Conservation (phyloP, 192 early-diverging fungal genomes). For the Podila minutissima region DNA sequence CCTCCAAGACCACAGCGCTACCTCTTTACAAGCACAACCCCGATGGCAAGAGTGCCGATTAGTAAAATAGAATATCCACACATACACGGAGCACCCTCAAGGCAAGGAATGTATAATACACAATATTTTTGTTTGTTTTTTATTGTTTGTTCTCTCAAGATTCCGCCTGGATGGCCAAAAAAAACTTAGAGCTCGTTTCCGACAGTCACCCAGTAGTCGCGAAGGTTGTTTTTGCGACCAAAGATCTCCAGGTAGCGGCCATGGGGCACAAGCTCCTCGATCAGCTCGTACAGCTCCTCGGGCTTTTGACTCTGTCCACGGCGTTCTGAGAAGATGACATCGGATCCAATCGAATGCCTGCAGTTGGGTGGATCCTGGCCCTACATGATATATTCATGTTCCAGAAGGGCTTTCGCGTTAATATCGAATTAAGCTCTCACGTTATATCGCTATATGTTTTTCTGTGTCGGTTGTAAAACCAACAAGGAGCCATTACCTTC, state of each 20-base stretch:
- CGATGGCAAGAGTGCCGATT: slow-evolving; percentile 46
- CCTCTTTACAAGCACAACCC: slow-evolving; percentile 44
- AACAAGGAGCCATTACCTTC: slow-evolving; percentile 63
- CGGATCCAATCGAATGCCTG: slow-evolving; percentile 78
- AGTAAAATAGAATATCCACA: not conserved
- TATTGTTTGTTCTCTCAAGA: not conserved
- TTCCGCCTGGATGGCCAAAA: not conserved
- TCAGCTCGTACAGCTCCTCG: slow-evolving; percentile 94
- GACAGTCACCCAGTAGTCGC: slow-evolving; percentile 97
- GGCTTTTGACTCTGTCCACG: slow-evolving; percentile 98
- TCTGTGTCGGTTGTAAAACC: too few species aligned
- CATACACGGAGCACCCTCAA: not conserved
- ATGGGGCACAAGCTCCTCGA: slow-evolving; percentile 92
- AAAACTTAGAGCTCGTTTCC: slow-evolving; percentile 87
- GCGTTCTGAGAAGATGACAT: slow-evolving; percentile 94
- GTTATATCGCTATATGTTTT: not conserved
- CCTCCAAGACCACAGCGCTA: slow-evolving; percentile 11
- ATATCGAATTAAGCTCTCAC: not conserved
- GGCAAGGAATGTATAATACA: not conserved
- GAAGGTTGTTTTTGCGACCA: slow-evolving; percentile 95
- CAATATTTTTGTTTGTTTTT: not conserved
- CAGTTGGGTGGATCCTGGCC: slow-evolving; percentile 79
- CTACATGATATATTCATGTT: slow-evolving; percentile 30
- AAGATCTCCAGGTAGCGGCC: slow-evolving; percentile 96
- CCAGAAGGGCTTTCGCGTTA: not conserved